phyloP scores from a whole-genome alignment of 768 basidiomycete species.

The Rhodotorula sphaerocarpa region DNA sequence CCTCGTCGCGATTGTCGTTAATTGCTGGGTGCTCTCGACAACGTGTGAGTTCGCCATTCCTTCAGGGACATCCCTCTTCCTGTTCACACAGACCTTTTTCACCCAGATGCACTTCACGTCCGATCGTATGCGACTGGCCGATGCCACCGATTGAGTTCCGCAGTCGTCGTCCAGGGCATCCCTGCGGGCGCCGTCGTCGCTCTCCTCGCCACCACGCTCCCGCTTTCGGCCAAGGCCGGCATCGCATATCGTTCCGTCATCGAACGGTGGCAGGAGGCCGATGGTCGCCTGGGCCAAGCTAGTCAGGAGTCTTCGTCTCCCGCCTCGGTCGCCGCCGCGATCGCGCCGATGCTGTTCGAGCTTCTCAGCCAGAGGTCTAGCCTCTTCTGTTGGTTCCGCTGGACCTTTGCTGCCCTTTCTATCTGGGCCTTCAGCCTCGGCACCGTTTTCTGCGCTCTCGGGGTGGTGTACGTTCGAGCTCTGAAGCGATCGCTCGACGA shows the following conservation, averaged over 20 bases:
- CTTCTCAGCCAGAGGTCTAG: neutral
- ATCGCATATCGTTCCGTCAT: too few relatives aligned
- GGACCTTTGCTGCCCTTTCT: neutral
- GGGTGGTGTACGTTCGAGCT: neutral
- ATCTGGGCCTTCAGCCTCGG: neutral
- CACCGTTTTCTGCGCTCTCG: neutral
- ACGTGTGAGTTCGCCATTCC: neutral
- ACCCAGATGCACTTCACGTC: neutral
- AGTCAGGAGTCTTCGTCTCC: neutral
- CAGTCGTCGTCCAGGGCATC: too few relatives aligned
- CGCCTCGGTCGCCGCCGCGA: neutral
- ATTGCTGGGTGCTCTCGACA: neutral
- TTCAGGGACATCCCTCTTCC: too few relatives aligned
- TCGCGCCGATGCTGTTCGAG: neutral
- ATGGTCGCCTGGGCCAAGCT: neutral
- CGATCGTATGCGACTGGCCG: neutral
- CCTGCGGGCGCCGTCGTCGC: too few relatives aligned
- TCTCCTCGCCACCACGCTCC: too few relatives aligned
- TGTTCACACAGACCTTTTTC: too few relatives aligned
- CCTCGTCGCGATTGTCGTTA: neutral
- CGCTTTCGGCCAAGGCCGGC: too few relatives aligned
- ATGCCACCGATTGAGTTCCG: too few relatives aligned
- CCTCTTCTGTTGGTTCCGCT: neutral
- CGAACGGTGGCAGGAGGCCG: too few relatives aligned
- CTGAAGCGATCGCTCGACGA: neutral